Conservation (phyloP, 2,329 filamentous ascomycete species). For the Mycosphaerella arachidis region DNA sequence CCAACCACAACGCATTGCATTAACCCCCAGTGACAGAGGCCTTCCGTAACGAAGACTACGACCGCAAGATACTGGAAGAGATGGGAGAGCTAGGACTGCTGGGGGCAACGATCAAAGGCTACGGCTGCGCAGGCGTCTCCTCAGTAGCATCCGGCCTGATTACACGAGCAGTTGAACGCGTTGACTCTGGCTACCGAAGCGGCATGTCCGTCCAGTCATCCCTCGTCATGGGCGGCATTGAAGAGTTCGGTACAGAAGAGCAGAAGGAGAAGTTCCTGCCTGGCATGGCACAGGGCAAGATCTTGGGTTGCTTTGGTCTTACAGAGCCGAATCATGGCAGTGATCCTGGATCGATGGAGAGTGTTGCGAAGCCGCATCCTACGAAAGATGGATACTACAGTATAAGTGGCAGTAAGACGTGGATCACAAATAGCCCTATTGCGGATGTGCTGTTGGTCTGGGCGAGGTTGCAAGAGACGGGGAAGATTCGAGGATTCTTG, state of each 20-base stretch:
- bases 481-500: slow-evolving; percentile 90
- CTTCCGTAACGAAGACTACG: slow-evolving; percentile 82
- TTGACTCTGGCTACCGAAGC: slow-evolving; percentile 86
- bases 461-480: slow-evolving; percentile 87
- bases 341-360: slow-evolving; percentile 89
- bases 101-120: slow-evolving; percentile 79
- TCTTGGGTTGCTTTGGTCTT: slow-evolving; percentile 80
- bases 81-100: slow-evolving; percentile 91
- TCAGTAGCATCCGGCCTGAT: slow-evolving; percentile 87
- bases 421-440: slow-evolving; percentile 94
- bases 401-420: slow-evolving; percentile 80
- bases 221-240: slow-evolving; percentile 86
- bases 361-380: slow-evolving; percentile 75
- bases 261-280: slow-evolving; percentile 82
- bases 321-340: slow-evolving; percentile 93
- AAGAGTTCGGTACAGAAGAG: slow-evolving; percentile 81
- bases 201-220: slow-evolving; percentile 93
- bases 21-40: slow-evolving; percentile 54
- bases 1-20: neutral
- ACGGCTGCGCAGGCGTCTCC: slow-evolving; percentile 82
- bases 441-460: slow-evolving; percentile 81
- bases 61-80: slow-evolving; percentile 77
- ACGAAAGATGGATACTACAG: slow-evolving; percentile 77
- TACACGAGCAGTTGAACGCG: slow-evolving; percentile 81
- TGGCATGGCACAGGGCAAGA: slow-evolving; percentile 72